Evolutionary conservation across 2,329 filamentous ascomycete genomes (phyloP).

Genomic region (Tolypocladium inflatum): DNA sequence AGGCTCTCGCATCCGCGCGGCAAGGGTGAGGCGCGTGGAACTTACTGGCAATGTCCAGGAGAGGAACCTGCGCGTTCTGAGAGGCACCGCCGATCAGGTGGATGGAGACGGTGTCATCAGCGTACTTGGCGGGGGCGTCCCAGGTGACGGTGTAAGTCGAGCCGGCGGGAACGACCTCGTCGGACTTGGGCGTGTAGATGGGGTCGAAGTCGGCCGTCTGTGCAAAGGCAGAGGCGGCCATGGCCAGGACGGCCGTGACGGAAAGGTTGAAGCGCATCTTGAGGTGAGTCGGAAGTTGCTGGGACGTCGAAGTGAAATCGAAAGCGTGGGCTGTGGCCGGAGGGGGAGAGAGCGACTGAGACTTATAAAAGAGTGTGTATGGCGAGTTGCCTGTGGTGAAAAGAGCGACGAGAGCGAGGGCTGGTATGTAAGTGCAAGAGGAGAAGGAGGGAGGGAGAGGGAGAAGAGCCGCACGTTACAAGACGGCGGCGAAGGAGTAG

Average conservation of each 20-base stretch:
- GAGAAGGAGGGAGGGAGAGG: not conserved
- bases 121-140: slow-evolving; percentile 30
- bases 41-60: slow-evolving; percentile 41
- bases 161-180: slow-evolving; percentile 38
- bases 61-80: slow-evolving; percentile 29
- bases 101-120: slow-evolving; percentile 38
- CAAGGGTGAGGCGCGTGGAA: slow-evolving; percentile 6
- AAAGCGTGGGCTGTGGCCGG: not conserved
- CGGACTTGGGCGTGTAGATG: slow-evolving; percentile 35
- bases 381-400: not conserved
- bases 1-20: not conserved
- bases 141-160: slow-evolving; percentile 41
- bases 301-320: not conserved
- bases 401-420: not conserved
- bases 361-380: not conserved
- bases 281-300: slow-evolving; percentile 8
- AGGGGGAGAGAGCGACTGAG: not conserved
- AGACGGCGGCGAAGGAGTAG: slow-evolving; percentile 2
- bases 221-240: slow-evolving; percentile 39
- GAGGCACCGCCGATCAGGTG: slow-evolving; percentile 42
- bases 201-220: slow-evolving; percentile 48
- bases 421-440: not conserved
- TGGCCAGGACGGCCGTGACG: slow-evolving; percentile 39
- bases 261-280: slow-evolving; percentile 47
- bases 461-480: not conserved